Evolutionary conservation across 1,284 basidiomycete genomes (phyloP).

Genomic region (Clitocybe nebularis): DNA sequence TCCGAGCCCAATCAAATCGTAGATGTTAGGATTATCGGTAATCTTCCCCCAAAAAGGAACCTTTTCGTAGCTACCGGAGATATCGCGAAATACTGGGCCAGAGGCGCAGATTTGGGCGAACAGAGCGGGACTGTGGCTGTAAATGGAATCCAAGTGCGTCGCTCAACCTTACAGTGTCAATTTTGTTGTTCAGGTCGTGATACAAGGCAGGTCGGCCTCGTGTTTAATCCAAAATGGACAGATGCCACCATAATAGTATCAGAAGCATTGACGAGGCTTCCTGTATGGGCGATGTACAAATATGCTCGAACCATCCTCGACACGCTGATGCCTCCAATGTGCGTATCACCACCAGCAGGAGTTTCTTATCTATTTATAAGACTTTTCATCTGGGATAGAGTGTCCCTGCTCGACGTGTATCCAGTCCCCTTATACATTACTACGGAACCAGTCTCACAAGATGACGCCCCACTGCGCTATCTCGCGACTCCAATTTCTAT

Average conservation of each 20-base stretch:
- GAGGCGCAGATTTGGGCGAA: slow-evolving; percentile 46
- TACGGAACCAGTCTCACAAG: slow-evolving; percentile 27
- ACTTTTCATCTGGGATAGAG: slow-evolving; percentile 26
- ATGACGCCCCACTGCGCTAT: slow-evolving; percentile 53
- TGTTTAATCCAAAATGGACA: slow-evolving; percentile 50
- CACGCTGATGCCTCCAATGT: slow-evolving; percentile 47
- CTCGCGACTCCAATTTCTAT: slow-evolving; percentile 36
- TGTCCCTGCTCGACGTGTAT: slow-evolving; percentile 53
- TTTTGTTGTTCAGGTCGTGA: neutral
- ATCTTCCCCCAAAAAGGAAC: slow-evolving; percentile 23
- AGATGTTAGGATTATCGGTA: slow-evolving; percentile 37
- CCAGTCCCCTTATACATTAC: slow-evolving; percentile 48
- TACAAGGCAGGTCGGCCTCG: slow-evolving; percentile 42
- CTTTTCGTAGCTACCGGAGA: slow-evolving; percentile 46
- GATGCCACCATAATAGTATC: slow-evolving; percentile 46
- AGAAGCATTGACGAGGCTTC: slow-evolving; percentile 46
- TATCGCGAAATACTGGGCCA: slow-evolving; percentile 47
- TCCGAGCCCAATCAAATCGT: slow-evolving; percentile 17
- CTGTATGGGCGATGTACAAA: slow-evolving; percentile 45
- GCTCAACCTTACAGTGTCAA: neutral
- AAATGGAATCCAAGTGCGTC: slow-evolving; percentile 42
- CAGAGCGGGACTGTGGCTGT: slow-evolving; percentile 44
- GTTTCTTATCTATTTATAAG: neutral
- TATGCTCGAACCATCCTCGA: slow-evolving; percentile 44
- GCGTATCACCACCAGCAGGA: slow-evolving; percentile 8